phyloP scores from a whole-genome alignment of 1,284 basidiomycete genomes.

The Ustilago cynodontis region DNA sequence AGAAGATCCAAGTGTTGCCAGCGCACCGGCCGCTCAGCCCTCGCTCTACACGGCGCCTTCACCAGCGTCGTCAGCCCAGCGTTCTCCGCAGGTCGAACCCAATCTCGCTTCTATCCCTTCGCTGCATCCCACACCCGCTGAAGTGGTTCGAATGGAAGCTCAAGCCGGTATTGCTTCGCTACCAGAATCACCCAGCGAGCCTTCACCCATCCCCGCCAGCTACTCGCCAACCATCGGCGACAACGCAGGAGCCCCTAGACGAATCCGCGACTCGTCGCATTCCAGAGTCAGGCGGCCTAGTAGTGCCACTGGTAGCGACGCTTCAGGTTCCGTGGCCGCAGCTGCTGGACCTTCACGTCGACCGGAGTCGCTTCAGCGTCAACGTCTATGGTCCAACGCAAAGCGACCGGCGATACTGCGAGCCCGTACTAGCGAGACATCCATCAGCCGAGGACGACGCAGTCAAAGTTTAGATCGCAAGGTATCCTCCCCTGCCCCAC shows the following conservation, averaged over 20 bases:
- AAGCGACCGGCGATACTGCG: constrained; percentile 41
- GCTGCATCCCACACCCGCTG: constrained; percentile 54
- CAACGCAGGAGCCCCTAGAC: constrained; percentile 2
- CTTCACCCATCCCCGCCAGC: constrained; percentile 36
- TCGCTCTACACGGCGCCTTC: constrained; percentile 34
- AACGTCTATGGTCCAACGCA: constrained; percentile 36
- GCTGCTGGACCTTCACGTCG: constrained; percentile 21
- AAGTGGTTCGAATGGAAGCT: constrained; percentile 59
- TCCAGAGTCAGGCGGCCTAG: constrained; percentile 20
- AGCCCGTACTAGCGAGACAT: constrained; percentile 35
- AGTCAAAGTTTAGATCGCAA: constrained; percentile 34
- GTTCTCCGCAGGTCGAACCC: constrained; percentile 9
- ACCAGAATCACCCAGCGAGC: constrained; percentile 55
- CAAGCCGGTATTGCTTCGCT: constrained; percentile 60
- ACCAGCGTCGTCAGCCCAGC: constrained; percentile 10
- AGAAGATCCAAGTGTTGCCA: constrained; percentile 29
- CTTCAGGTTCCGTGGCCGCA: constrained; percentile 17
- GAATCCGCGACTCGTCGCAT: constrained; percentile 19
- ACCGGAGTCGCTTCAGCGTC: constrained; percentile 26
- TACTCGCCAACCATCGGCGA: constrained; percentile 33
- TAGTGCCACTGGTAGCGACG: constrained; percentile 38
- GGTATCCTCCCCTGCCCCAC: constrained; percentile 15
- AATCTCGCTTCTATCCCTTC: neutral
- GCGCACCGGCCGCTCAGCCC: constrained; percentile 31
- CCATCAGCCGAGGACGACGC: constrained; percentile 32